These are phyloP conservation scores for Suhomyces prunicola DNA, from an alignment of 805 yeast species.

Conservation along the genomic window DNA sequence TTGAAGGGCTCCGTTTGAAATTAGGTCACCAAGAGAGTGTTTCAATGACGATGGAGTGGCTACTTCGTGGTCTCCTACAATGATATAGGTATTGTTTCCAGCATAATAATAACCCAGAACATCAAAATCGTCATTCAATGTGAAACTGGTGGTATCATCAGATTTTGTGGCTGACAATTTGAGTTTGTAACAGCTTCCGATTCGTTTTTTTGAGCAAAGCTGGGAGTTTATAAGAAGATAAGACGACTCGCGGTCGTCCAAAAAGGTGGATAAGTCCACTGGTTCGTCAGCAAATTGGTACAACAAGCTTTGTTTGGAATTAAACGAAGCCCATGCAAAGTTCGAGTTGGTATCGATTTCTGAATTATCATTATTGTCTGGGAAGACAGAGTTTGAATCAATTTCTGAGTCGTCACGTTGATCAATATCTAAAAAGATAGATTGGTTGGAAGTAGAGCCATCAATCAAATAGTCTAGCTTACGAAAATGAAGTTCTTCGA, in stretches of 20 bases:
- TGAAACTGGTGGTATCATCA: slow-evolving; percentile 13
- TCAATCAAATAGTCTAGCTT: slow-evolving; percentile 55
- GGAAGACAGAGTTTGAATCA: background rate
- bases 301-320: slow-evolving; percentile 37
- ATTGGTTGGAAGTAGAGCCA: slow-evolving; percentile 48
- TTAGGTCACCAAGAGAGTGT: slow-evolving; percentile 53
- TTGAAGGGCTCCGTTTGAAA: slow-evolving; percentile 30
- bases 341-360: background rate
- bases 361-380: background rate
- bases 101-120: slow-evolving; percentile 46
- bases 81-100: slow-evolving; percentile 62
- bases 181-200: slow-evolving; percentile 52
- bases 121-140: slow-evolving; percentile 56
- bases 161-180: slow-evolving; percentile 29
- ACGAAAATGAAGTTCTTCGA: slow-evolving; percentile 65
- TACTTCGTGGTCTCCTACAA: slow-evolving; percentile 57
- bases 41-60: slow-evolving; percentile 62
- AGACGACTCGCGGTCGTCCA: slow-evolving; percentile 4
- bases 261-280: slow-evolving; percentile 25
- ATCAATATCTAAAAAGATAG: slow-evolving; percentile 53
- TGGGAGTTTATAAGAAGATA: slow-evolving; percentile 46
- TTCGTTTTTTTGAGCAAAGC: slow-evolving; percentile 56
- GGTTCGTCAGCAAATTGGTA: slow-evolving; percentile 63
- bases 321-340: slow-evolving; percentile 14
- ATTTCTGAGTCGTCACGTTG: slow-evolving; percentile 32